phyloP scores from a whole-genome alignment of 2,329 filamentous ascomycete genomes.

The Cladosporium sp. region DNA sequence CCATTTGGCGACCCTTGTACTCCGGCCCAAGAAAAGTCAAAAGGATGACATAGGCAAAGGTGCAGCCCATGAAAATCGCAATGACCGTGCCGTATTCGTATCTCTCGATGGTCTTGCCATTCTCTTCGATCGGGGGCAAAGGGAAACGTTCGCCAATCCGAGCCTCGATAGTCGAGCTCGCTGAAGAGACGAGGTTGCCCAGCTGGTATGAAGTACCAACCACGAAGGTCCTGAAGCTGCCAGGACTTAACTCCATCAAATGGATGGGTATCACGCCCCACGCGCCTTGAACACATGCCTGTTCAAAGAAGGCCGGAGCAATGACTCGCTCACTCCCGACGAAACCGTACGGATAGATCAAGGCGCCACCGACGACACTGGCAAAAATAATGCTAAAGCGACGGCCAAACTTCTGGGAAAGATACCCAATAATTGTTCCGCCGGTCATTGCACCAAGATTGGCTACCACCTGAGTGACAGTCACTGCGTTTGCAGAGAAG shows the following conservation, averaged over 20 bases:
- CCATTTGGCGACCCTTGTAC: conserved; percentile 34
- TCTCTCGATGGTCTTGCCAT: conserved; percentile 31
- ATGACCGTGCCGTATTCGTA: conserved; percentile 50
- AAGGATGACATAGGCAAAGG: conserved; percentile 59
- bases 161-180: conserved; percentile 39
- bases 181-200: conserved; percentile 60
- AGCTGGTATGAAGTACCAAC: conserved; percentile 71
- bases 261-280: conserved; percentile 53
- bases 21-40: conserved; percentile 58
- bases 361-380: conserved; percentile 60
- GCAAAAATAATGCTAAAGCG: conserved; percentile 43
- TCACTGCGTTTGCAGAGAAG: conserved; percentile 44
- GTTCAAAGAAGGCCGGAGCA: conserved; percentile 74
- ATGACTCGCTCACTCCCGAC: conserved; percentile 57
- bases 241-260: conserved; percentile 69
- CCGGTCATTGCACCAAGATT: conserved; percentile 46
- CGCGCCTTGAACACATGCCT: conserved; percentile 42
- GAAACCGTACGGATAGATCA: conserved; percentile 81
- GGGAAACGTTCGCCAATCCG: conserved; percentile 38
- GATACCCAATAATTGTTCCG: conserved; percentile 42
- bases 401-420: conserved; percentile 41
- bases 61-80: conserved; percentile 69
- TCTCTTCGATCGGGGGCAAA: conserved; percentile 35
- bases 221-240: conserved; percentile 66
- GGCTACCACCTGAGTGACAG: conserved; percentile 45